phyloP scores from a whole-genome alignment of 2,329 filamentous ascomycete genomes.

The Daldinia sp. region DNA sequence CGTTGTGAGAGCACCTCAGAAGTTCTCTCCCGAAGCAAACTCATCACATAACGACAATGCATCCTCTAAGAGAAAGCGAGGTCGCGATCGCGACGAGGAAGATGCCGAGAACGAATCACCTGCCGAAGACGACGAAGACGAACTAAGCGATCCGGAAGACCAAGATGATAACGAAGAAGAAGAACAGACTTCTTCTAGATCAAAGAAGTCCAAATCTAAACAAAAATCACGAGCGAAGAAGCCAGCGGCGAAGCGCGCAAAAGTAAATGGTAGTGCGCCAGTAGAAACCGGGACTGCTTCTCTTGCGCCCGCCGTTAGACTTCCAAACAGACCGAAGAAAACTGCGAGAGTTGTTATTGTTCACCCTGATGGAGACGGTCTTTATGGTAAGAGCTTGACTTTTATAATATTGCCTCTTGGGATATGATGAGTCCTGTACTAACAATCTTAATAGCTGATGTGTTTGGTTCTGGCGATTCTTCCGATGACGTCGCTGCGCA shows the following conservation, averaged over 20 bases:
- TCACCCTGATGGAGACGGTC: constrained; percentile 63
- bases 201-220: constrained; percentile 57
- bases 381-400: constrained; percentile 63
- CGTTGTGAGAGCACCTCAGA: constrained; percentile 71
- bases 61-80: constrained; percentile 70
- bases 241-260: constrained; percentile 73
- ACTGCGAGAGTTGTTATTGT: constrained; percentile 64
- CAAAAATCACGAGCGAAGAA: constrained; percentile 63
- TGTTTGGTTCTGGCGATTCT: constrained; percentile 70
- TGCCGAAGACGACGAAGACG: constrained; percentile 59
- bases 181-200: constrained; percentile 58
- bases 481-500: constrained; percentile 69
- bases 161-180: constrained; percentile 58
- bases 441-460: constrained; percentile 62
- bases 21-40: constrained; percentile 67
- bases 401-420: constrained; percentile 8
- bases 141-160: constrained; percentile 57
- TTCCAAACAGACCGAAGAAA: constrained; percentile 69
- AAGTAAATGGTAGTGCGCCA: constrained; percentile 67
- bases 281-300: constrained; percentile 55
- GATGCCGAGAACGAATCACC: constrained; percentile 55
- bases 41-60: constrained; percentile 50
- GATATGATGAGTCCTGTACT: constrained; percentile 21
- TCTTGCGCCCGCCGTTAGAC: constrained; percentile 50
- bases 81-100: constrained; percentile 60